Base-by-base conservation (phyloP, 2,329 filamentous ascomycete genomes). In the Botryosphaeria agaves region DNA sequence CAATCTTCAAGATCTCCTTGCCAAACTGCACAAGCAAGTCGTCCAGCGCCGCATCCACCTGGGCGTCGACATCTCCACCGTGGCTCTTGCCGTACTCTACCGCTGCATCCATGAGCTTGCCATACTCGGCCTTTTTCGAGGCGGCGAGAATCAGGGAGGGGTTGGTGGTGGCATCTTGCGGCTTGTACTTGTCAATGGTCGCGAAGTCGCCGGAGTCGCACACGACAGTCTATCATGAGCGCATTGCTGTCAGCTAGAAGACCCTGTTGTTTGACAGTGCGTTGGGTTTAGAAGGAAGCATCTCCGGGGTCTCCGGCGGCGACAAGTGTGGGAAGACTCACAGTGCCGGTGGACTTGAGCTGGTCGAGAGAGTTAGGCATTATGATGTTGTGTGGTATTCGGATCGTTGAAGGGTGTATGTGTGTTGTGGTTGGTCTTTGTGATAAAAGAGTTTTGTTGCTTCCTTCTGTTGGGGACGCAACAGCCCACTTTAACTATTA, bases 131-230 rank as follows among this genome's bases (percentile, higher is more conserved):
- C 75, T 95, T 95, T 73, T 98, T 95, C 55, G 89, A 85, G 41
- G 89, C 89, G 45, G 85, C 87, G 55, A 98, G 79, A 62, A 98
- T 95, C 57, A 98, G 72, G 40, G 89, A 95, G 36, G 89, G 89
- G 76, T 98, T 98, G 67, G 89, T 98, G 59, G 89, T 98, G 53
- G 89, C 89, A 81, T 98, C 89, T 71, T 98, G 85, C 42, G 89
- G 89, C 76, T 93, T 92, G 76, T 98, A 98, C 70, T 95, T 94
- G 69, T 70, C 85, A 59, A 98, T 98, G 60, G 85, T 85, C 74
- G 63, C 57, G 44, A 61, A 59, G 52, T 65, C 78, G 76, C 85
- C 89, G 61, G 87, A 93, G 68, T 95, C 89, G 60, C 80, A 87
- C 59, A 95, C 89, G 53, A 95, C 89, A 41, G 82, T 79, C 83